Conservation (phyloP, 805 yeast genomes). For the Grigorovia transvaalensis region DNA sequence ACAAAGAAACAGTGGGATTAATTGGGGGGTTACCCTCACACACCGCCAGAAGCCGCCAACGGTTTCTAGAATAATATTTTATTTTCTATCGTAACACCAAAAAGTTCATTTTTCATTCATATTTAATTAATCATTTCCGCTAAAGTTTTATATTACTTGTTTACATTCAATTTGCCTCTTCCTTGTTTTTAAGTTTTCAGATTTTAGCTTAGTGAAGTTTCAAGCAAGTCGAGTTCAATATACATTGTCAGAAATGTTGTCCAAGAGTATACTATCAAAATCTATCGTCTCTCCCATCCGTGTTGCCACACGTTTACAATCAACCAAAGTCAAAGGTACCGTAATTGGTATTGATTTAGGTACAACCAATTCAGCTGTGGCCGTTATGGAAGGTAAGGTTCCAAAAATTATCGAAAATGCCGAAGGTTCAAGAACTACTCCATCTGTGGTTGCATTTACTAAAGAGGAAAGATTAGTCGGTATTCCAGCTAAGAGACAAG, state of each 20-base stretch:
- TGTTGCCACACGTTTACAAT: conserved; percentile 27
- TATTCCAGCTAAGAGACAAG: conserved; percentile 92
- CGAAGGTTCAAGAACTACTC: conserved; percentile 81
- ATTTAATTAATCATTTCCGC: not conserved
- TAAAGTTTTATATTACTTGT: not conserved
- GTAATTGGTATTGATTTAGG: conserved; percentile 82
- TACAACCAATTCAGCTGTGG: conserved; percentile 83
- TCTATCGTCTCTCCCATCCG: conserved; percentile 11
- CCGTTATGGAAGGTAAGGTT: conserved; percentile 59
- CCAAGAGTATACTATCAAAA: conserved; percentile 17
- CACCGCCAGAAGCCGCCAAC: not conserved
- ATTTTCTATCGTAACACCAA: not conserved
- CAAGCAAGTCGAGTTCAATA: not conserved
- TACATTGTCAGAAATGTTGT: conserved; percentile 11
- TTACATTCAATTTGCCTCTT: not conserved
- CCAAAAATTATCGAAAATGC: conserved; percentile 71
- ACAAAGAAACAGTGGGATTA: not conserved
- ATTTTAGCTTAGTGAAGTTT: too few relatives aligned
- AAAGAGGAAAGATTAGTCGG: conserved; percentile 87
- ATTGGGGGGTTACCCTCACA: not conserved
- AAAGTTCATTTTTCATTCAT: not conserved
- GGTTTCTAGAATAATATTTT: not conserved
- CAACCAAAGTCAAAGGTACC: conserved; percentile 29
- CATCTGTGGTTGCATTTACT: conserved; percentile 91
- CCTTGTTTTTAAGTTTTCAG: too few relatives aligned